Conservation (phyloP, 257 asterid genomes). For the Thymus mandschuricus region DNA sequence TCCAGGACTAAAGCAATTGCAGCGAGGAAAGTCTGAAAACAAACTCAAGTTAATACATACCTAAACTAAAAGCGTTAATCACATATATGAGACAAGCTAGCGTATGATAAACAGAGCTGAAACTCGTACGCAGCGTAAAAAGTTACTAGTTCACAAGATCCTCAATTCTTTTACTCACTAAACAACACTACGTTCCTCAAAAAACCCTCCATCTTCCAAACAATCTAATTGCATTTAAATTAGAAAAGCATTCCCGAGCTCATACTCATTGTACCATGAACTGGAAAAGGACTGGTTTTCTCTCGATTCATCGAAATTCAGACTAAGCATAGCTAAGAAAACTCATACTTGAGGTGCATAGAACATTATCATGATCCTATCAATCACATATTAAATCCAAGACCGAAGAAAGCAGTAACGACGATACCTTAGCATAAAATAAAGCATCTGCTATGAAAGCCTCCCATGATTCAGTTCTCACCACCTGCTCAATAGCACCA, state of each 20-base stretch:
- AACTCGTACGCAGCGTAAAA: not conserved
- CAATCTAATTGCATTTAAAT: constrained; percentile 5
- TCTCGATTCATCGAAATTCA: not conserved
- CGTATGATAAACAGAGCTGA: constrained; percentile 21
- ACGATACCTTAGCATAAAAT: constrained; percentile 75
- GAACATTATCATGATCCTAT: too few relatives aligned
- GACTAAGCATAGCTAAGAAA: constrained; percentile 1
- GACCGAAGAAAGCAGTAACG: constrained; percentile 17
- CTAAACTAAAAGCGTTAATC: constrained; percentile 5
- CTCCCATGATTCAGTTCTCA: constrained; percentile 91
- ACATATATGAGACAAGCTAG: constrained; percentile 24
- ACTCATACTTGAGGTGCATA: not conserved
- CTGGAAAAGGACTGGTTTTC: too few relatives aligned
- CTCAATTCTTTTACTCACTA: not conserved
- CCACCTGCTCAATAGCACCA: constrained; percentile 58
- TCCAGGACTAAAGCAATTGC: constrained; percentile 81
- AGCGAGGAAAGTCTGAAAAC: constrained; percentile 76
- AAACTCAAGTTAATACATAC: constrained; percentile 28
- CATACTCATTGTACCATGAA: not conserved
- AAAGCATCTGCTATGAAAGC: constrained; percentile 61
- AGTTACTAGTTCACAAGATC: not conserved
- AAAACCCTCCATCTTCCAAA: not conserved
- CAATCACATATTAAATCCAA: constrained; percentile 6
- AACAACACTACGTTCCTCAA: not conserved
- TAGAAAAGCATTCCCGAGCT: not conserved